Evolutionary conservation across 768 basidiomycete species (phyloP).

Genomic region (Boletus subparvulus): DNA sequence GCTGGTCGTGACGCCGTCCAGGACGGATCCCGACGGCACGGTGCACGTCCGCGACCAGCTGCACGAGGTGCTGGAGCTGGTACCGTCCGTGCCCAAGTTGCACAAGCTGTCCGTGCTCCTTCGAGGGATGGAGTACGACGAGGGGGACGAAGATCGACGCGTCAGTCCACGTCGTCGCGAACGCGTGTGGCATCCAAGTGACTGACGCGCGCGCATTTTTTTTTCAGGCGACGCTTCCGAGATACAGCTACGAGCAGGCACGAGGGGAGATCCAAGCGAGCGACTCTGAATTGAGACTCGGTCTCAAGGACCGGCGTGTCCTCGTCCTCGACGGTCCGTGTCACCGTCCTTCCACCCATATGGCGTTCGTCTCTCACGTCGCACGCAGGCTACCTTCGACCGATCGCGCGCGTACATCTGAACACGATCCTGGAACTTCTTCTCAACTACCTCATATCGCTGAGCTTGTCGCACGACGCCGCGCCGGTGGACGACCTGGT

Average conservation of each 20-base stretch:
- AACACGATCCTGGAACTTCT: slow-evolving; percentile 70
- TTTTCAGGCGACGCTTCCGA: slow-evolving; percentile 43
- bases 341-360: neutral
- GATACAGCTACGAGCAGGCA: slow-evolving; percentile 53
- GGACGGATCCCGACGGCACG: slow-evolving; percentile 35
- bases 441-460: slow-evolving; percentile 69
- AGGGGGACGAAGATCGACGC: slow-evolving; percentile 47
- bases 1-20: slow-evolving; percentile 62
- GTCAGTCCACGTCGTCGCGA: slow-evolving; percentile 15
- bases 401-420: slow-evolving; percentile 67
- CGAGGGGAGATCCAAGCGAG: slow-evolving; percentile 75
- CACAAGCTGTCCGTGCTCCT: slow-evolving; percentile 64
- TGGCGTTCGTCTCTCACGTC: neutral
- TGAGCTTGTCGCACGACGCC: slow-evolving; percentile 50
- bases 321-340: slow-evolving; percentile 65
- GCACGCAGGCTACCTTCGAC: slow-evolving; percentile 63
- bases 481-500: slow-evolving; percentile 61
- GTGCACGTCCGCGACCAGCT: slow-evolving; percentile 78
- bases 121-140: slow-evolving; percentile 68
- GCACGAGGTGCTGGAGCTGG: slow-evolving; percentile 81
- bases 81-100: slow-evolving; percentile 73
- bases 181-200: neutral
- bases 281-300: slow-evolving; percentile 65
- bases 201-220: neutral
- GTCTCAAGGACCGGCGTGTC: slow-evolving; percentile 66